These are phyloP conservation scores for Neoconidiobolus thromboides DNA, from an alignment of 371 early-diverging fungal genomes.

Conservation along the genomic window DNA sequence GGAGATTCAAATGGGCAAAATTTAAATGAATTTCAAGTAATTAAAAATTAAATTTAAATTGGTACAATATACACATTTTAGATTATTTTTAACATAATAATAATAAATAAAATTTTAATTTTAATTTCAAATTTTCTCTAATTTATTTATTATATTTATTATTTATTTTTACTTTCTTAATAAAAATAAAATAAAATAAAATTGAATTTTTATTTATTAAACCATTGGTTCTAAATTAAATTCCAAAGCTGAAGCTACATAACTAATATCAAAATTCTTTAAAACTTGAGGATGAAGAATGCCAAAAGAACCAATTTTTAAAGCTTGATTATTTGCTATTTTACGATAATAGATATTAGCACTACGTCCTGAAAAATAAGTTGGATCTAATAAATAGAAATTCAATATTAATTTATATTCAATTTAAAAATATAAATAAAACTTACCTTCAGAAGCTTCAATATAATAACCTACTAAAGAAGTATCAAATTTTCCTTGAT, in stretches of 20 bases:
- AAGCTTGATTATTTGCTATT: conserved; percentile 19
- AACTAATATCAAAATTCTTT: conserved; percentile 60
- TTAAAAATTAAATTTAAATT: no score
- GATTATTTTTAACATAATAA: no score
- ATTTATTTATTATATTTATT: no score
- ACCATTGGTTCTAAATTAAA: conserved; percentile 90
- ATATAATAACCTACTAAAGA: conserved; percentile 8
- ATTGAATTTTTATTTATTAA: conserved; percentile 17
- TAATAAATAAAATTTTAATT: no score
- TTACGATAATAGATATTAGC: conserved; percentile 63
- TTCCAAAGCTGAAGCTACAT: conserved; percentile 83
- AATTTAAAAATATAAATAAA: no score
- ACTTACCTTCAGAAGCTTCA: no score
- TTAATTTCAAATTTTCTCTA: no score
- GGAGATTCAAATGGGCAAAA: no score
- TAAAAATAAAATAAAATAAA: no score
- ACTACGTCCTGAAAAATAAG: conserved; percentile 82
- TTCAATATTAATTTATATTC: neutral
- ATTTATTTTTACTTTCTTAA: no score
- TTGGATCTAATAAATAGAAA: conserved; percentile 27
- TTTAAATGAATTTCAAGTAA: no score
- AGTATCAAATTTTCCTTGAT: conserved; percentile 40
- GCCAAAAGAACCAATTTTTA: conserved; percentile 70
- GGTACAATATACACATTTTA: no score
- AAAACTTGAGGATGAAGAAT: conserved; percentile 86